These are phyloP conservation scores for Dothideomycetes sp. DNA, from an alignment of 2,329 filamentous ascomycete species.

Conservation along the genomic window DNA sequence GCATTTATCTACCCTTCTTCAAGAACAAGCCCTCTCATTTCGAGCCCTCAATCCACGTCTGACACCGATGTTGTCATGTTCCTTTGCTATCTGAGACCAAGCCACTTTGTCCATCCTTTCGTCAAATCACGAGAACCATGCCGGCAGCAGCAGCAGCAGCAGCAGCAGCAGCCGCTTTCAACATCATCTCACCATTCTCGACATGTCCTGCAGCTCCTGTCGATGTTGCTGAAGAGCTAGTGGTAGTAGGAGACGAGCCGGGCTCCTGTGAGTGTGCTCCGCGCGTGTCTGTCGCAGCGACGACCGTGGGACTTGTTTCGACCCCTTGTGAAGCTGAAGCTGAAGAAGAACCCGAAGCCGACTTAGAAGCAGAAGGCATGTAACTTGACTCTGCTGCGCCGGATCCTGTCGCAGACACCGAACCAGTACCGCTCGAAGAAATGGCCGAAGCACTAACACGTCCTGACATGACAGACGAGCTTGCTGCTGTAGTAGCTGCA, in stretches of 20 bases:
- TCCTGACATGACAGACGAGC: conserved; percentile 11
- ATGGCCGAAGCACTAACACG: neutral
- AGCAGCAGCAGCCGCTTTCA: conserved; percentile 6
- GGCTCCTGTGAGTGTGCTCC: neutral
- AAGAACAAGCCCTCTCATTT: too few species aligned
- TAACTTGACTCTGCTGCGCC: too few species aligned
- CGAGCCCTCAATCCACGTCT: too few species aligned
- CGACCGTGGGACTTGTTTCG: neutral
- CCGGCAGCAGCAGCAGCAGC: neutral
- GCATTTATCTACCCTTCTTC: too few species aligned
- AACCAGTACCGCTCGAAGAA: conserved; percentile 15
- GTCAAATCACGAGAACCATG: too few species aligned
- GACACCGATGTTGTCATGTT: too few species aligned
- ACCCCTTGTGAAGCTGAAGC: conserved; percentile 5
- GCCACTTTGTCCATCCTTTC: too few species aligned
- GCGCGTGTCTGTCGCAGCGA: conserved; percentile 2
- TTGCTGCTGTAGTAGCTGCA: conserved; percentile 13
- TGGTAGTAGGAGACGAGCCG: neutral
- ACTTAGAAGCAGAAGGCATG: conserved; percentile 6
- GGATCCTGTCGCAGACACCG: conserved; percentile 14
- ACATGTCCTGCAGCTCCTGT: conserved; percentile 12
- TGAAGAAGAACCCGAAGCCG: conserved; percentile 11
- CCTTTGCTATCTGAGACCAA: too few species aligned
- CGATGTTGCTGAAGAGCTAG: neutral
- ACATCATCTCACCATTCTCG: conserved; percentile 4